phyloP scores from a whole-genome alignment of 345 rosid species.

The Camelina neglecta region DNA sequence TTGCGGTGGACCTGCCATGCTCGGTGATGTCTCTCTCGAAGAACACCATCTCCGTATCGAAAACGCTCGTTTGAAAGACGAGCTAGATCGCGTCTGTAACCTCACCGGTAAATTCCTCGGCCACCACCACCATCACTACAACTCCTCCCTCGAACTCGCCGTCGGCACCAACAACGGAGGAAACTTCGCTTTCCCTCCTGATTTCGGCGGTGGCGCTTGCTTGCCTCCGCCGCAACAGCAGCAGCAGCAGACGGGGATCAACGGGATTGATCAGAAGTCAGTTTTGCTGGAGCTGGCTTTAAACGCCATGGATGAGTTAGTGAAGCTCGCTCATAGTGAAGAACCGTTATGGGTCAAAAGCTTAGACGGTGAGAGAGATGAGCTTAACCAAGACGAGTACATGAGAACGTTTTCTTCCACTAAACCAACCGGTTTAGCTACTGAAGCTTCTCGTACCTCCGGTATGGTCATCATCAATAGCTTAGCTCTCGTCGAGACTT shows the following conservation, averaged over 20 bases:
- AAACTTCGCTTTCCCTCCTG: slow-evolving; percentile 39
- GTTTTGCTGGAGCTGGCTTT: slow-evolving; percentile 83
- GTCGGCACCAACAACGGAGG: slow-evolving; percentile 64
- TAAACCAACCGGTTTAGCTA: slow-evolving; percentile 50
- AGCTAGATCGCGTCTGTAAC: slow-evolving; percentile 83
- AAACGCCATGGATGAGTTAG: slow-evolving; percentile 69
- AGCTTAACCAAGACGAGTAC: slow-evolving; percentile 69
- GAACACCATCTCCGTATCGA: slow-evolving; percentile 95
- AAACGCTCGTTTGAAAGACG: slow-evolving; percentile 87
- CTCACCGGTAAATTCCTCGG: slow-evolving; percentile 91
- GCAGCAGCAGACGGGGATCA: slow-evolving; percentile 37
- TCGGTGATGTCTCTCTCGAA: slow-evolving; percentile 81
- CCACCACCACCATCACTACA: slow-evolving; percentile 57
- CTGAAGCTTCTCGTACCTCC: slow-evolving; percentile 64
- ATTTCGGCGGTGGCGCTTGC: slow-evolving; percentile 40
- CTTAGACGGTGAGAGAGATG: slow-evolving; percentile 58
- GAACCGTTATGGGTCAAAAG: slow-evolving; percentile 66
- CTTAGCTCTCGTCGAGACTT: slow-evolving; percentile 62
- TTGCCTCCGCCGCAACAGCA: slow-evolving; percentile 35
- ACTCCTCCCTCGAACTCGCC: slow-evolving; percentile 81
- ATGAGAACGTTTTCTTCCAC: slow-evolving; percentile 53
- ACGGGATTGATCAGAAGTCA: slow-evolving; percentile 69
- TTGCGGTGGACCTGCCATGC: slow-evolving; percentile 91
- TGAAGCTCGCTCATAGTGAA: slow-evolving; percentile 61
- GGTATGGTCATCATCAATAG: slow-evolving; percentile 59